These are phyloP conservation scores for Austroboletus novae-zelandiae DNA, from an alignment of 1,284 basidiomycete genomes.

Conservation along the genomic window DNA sequence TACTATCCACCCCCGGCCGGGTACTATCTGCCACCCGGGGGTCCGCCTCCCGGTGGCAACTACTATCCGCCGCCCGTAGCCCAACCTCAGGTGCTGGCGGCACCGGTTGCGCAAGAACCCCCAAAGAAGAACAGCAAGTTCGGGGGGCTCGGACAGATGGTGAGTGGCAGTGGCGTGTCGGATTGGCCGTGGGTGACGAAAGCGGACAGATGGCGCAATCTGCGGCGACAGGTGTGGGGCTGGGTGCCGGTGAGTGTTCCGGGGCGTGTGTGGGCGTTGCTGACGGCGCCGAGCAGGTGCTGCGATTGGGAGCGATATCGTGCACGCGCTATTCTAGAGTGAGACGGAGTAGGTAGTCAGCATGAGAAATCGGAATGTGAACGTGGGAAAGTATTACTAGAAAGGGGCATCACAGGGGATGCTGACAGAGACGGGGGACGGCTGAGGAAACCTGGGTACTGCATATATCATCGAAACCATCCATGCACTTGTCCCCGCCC, in stretches of 20 bases:
- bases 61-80: conserved; percentile 32
- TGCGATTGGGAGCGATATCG: conserved; percentile 45
- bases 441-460: conserved; percentile 30
- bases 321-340: conserved; percentile 43
- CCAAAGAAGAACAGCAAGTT: conserved; percentile 60
- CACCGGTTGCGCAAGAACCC: conserved; percentile 36
- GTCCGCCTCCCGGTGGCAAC: conserved; percentile 7
- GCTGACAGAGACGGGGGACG: conserved; percentile 32
- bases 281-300: conserved; percentile 32
- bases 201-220: conserved; percentile 50
- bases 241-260: conserved; percentile 51
- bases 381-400: conserved; percentile 25
- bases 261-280: not conserved
- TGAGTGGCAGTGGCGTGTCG: conserved; percentile 29
- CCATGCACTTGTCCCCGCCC: conserved; percentile 17
- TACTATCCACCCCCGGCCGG: conserved; percentile 20
- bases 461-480: conserved; percentile 27
- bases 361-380: conserved; percentile 20
- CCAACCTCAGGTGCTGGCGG: conserved; percentile 30
- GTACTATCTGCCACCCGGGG: conserved; percentile 20
- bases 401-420: conserved; percentile 22
- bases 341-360: conserved; percentile 16
- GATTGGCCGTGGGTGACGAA: not conserved
- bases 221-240: conserved; percentile 59
- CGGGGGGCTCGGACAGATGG: conserved; percentile 57